Percentiles rank a stretch among this genome's conserved stretches.
phyloP scores from a whole-genome alignment of 208 protist species.

The Dictyostelium gargantuum region DNA sequence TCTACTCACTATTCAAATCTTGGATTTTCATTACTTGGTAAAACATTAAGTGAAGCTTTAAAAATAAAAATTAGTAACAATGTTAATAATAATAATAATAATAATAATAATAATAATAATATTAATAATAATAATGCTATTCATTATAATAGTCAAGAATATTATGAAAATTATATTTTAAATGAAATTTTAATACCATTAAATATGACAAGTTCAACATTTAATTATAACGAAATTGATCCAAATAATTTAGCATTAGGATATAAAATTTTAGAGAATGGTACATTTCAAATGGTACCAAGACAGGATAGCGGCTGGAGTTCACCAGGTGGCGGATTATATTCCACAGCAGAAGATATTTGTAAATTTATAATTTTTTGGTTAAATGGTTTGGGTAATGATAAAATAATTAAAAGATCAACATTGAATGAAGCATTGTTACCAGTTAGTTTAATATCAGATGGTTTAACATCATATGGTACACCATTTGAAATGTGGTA shows the following conservation, averaged over 20 bases:
- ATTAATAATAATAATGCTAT: not conserved
- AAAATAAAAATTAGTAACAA: not conserved
- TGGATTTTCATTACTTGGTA: not conserved
- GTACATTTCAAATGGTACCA: not conserved
- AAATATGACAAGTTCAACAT: not conserved
- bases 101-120: not conserved
- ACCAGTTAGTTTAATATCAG: not conserved
- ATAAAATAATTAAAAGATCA: not conserved
- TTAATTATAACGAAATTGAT: not conserved
- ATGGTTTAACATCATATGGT: constrained; percentile 9
- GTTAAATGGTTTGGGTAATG: not conserved
- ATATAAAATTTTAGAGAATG: not conserved
- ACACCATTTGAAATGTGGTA: constrained; percentile 60
- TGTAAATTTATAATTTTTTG: constrained; percentile 18
- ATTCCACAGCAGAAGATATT: constrained; percentile 7
- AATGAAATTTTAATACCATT: constrained; percentile 15
- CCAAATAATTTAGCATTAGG: not conserved
- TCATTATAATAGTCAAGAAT: not conserved
- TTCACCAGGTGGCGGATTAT: constrained; percentile 7
- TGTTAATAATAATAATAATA: not conserved
- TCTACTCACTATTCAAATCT: constrained; percentile 25
- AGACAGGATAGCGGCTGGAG: not conserved
- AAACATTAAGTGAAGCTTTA: not conserved
- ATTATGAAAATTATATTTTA: not conserved
- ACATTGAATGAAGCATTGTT: constrained; percentile 4